Percentiles rank a stretch among this genome's conserved stretches.
phyloP scores from a whole-genome alignment of 495 filamentous ascomycete genomes.

The Trichocladium uniseriatum region DNA sequence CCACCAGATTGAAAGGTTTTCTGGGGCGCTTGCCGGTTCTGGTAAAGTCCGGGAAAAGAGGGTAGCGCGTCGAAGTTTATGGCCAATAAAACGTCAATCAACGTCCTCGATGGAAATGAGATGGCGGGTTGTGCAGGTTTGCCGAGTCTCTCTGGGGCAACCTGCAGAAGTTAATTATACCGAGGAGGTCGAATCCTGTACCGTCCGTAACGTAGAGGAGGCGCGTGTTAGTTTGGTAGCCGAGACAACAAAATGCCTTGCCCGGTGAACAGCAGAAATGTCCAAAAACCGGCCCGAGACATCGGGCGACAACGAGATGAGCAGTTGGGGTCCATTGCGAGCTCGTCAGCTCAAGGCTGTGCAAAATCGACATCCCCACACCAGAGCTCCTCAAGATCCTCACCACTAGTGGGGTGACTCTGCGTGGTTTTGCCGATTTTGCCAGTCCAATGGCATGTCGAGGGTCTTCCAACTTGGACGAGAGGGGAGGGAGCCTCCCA shows the following conservation, averaged over 20 bases:
- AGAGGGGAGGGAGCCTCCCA: conserved; percentile 7
- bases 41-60: not conserved
- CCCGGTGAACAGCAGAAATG: no score
- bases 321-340: not conserved
- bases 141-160: not conserved
- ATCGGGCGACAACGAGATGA: not conserved
- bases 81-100: not conserved
- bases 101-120: conserved; percentile 5
- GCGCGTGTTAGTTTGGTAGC: not conserved
- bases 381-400: not conserved
- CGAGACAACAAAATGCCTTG: no score
- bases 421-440: not conserved
- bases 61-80: not conserved
- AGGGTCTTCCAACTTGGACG: conserved; percentile 2
- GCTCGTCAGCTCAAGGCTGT: conserved; percentile 1
- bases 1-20: not conserved
- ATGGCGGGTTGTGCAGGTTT: conserved; percentile 2
- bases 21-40: not conserved
- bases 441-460: conserved; percentile 4
- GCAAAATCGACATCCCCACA: not conserved
- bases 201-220: not conserved
- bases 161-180: no score
- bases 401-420: not conserved
- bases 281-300: not conserved
- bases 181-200: not conserved